These are phyloP conservation scores for Fusarium annulatum DNA, from an alignment of 2,329 filamentous ascomycete species.

Conservation along the genomic window DNA sequence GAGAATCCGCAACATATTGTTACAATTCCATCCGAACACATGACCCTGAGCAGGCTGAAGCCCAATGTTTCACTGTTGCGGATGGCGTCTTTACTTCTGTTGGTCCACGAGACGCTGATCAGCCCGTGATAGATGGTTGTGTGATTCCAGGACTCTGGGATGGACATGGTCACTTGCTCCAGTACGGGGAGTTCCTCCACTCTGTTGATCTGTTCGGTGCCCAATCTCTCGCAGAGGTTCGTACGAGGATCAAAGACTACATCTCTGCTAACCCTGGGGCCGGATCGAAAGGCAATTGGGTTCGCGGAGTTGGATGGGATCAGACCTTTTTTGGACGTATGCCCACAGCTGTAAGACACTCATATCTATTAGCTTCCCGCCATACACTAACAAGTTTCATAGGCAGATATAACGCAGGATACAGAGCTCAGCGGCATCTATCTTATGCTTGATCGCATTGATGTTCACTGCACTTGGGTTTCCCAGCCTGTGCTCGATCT, in stretches of 20 bases:
- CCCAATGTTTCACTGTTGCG: conserved; percentile 67
- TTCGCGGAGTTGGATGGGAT: conserved; percentile 77
- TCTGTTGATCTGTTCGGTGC: conserved; percentile 73
- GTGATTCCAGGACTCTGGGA: conserved; percentile 77
- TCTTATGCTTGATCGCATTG: conserved; percentile 76
- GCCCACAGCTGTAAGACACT: conserved; percentile 69
- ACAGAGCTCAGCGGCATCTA: conserved; percentile 64
- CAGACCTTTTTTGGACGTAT: conserved; percentile 72
- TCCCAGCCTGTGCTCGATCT: conserved; percentile 71
- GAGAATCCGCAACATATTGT: conserved; percentile 49
- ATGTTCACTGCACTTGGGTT: conserved; percentile 77
- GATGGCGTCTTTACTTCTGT: conserved; percentile 64
- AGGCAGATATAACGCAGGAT: conserved; percentile 67
- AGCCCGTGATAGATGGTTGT: conserved; percentile 55
- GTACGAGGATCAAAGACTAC: conserved; percentile 63
- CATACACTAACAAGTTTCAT: not conserved
- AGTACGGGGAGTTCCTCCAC: conserved; percentile 75
- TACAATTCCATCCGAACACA: conserved; percentile 55
- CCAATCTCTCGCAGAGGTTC: conserved; percentile 65
- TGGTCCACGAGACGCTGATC: conserved; percentile 48
- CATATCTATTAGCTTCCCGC: not conserved
- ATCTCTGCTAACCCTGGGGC: conserved; percentile 59
- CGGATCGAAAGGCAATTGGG: conserved; percentile 68
- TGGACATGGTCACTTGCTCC: conserved; percentile 74
- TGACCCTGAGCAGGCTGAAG: conserved; percentile 49